phyloP scores from a whole-genome alignment of 192 early-diverging fungal genomes.

The Entrophospora sp. region DNA sequence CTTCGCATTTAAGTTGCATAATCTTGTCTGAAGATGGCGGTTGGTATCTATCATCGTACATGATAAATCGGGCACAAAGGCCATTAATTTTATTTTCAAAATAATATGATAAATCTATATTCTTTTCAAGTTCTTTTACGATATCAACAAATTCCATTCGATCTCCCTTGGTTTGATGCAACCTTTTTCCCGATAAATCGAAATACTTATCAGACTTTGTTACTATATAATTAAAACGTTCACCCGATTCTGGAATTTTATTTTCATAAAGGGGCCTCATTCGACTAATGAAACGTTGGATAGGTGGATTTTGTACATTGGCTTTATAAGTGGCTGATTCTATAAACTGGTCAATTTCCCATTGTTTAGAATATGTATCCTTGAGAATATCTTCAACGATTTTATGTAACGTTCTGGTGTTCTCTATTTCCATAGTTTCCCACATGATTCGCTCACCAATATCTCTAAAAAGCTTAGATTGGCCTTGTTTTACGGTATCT shows the following conservation, averaged over 20 bases:
- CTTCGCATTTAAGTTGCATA: neutral
- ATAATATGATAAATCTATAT: neutral
- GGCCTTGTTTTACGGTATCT: neutral
- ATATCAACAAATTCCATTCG: neutral
- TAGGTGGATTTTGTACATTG: neutral
- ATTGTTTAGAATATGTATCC: too few species aligned
- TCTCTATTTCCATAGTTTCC: neutral
- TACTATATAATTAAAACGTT: conserved; percentile 1
- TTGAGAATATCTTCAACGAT: neutral
- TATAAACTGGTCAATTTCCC: neutral
- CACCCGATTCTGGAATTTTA: neutral
- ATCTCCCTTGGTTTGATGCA: neutral
- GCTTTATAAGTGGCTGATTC: neutral
- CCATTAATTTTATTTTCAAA: neutral
- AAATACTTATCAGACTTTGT: neutral
- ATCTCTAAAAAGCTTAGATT: neutral
- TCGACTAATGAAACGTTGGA: neutral
- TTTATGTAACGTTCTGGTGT: neutral
- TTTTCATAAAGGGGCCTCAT: neutral
- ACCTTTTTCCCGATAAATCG: neutral
- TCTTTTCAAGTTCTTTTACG: neutral
- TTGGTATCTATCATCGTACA: neutral
- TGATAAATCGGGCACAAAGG: neutral
- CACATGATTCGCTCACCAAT: neutral
- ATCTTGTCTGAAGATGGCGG: neutral